Base-by-base conservation (phyloP, 768 basidiomycete genomes). In the Amanita inopinata region DNA sequence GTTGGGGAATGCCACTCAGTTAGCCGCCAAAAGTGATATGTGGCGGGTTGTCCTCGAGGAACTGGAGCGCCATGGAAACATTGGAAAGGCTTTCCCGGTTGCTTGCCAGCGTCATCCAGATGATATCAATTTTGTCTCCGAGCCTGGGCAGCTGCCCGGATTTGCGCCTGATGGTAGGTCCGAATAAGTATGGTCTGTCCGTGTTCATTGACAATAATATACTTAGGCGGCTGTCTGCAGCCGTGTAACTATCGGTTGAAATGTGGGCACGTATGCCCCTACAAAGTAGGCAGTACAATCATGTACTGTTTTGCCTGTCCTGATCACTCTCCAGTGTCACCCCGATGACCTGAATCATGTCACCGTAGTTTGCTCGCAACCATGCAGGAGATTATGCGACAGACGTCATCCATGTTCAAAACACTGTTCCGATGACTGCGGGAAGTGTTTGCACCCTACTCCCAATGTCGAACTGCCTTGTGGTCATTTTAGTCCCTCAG, bases 231-330 rank as follows among this genome's bases (percentile, higher is more conserved):
- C 2, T 84, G 82, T 53, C 57, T 80, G 39, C 59, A 59, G n/a
- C 63, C 71, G 3, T 84, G 82, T 46, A 66, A 68, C 24, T 60
- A 61, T 7, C 61, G 65, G 12, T 58, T 84, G 19, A 56, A 60
- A 15, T 84, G 82, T 49, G 82, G 82, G 2, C 82, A 84, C 52
- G 57, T 66, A 2, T 84, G 82, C 51, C 74, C 76, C 0, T 78
- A 67, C 46, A 74, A 75, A 58, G 79, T 78, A 54, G 28, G 57
- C 41, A 1, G 8, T 27, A n/a, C 10, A 5, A 17, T 32, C 22
- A 23, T 2, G 7, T 11, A 6, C 33, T 19, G 4, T 25, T 27
- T 25, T 20, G 15, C 5, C 2, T 18, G 12, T 33, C 19, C 30
- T 27, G 9, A 43, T 27, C 23, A 10, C 40, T 9, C 1, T 28